Evolutionary conservation across 2,329 filamentous ascomycete genomes (phyloP).

Genomic region (Rutstroemia sp.): DNA sequence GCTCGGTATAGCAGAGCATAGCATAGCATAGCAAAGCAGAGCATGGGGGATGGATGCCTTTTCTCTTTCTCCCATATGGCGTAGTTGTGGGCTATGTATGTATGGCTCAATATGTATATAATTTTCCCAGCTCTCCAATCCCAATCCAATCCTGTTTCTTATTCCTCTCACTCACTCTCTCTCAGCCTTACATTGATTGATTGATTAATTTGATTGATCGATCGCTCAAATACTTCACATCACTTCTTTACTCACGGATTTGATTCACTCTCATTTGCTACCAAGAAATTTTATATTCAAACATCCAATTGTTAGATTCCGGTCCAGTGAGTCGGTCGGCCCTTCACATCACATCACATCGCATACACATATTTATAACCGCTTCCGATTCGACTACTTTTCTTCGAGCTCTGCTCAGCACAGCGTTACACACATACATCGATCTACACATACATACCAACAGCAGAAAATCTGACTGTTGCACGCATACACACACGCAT

Average conservation of each 20-base stretch:
- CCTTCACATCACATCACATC: too few relatives aligned
- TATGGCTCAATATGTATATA: background rate
- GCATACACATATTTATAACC: background rate
- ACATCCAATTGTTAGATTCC: too few relatives aligned
- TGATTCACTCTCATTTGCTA: too few relatives aligned
- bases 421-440: background rate
- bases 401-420: background rate
- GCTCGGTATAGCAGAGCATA: too few relatives aligned
- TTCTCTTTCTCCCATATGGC: too few relatives aligned
- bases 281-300: too few relatives aligned
- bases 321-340: too few relatives aligned
- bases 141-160: background rate
- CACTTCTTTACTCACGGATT: background rate
- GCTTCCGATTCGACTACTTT: background rate
- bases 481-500: background rate
- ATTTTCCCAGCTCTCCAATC: background rate
- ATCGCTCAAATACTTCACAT: constrained; percentile 1
- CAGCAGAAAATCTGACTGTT: constrained; percentile 1
- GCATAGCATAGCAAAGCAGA: background rate
- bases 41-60: too few relatives aligned
- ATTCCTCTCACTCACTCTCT: background rate
- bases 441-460: background rate
- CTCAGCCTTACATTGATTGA: background rate
- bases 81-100: too few relatives aligned
- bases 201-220: background rate